phyloP scores from a whole-genome alignment of 148 eudicot species.

The Rhododendron mucronatum region DNA sequence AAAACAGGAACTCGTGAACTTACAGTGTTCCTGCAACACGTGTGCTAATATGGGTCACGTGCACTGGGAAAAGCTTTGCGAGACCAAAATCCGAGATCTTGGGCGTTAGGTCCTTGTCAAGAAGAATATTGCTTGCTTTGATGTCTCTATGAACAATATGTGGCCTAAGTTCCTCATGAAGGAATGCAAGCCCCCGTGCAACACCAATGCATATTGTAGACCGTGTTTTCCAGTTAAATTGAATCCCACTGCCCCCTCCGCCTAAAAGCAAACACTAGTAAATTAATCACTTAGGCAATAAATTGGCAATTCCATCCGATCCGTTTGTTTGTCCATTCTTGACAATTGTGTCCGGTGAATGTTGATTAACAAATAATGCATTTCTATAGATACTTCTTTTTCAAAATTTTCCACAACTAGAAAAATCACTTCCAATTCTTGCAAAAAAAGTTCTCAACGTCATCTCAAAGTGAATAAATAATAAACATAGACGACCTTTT shows the following conservation, averaged over 20 bases:
- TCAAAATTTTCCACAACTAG: neutral
- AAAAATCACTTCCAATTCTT: neutral
- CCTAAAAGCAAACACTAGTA: slow-evolving; percentile 27
- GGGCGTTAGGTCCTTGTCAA: slow-evolving; percentile 66
- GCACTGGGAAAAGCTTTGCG: slow-evolving; percentile 72
- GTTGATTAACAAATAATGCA: neutral
- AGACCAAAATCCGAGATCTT: slow-evolving; percentile 91
- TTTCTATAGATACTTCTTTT: neutral
- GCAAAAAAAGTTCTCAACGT: neutral
- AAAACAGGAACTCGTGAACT: slow-evolving; percentile 27
- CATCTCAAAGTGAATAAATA: neutral
- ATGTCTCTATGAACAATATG: slow-evolving; percentile 85
- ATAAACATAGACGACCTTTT: neutral
- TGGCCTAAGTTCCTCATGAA: slow-evolving; percentile 73
- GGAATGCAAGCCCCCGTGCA: slow-evolving; percentile 77
- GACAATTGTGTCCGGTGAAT: neutral
- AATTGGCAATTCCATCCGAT: neutral
- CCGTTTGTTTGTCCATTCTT: neutral
- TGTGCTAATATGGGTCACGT: slow-evolving; percentile 76
- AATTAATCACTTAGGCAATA: neutral
- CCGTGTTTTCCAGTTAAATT: slow-evolving; percentile 60
- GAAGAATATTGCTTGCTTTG: slow-evolving; percentile 87
- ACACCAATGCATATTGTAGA: slow-evolving; percentile 59
- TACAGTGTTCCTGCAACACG: slow-evolving; percentile 87
- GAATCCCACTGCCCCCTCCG: slow-evolving; percentile 26